Conservation (phyloP, 768 basidiomycete genomes). For the Aureoboletus auriporus region DNA sequence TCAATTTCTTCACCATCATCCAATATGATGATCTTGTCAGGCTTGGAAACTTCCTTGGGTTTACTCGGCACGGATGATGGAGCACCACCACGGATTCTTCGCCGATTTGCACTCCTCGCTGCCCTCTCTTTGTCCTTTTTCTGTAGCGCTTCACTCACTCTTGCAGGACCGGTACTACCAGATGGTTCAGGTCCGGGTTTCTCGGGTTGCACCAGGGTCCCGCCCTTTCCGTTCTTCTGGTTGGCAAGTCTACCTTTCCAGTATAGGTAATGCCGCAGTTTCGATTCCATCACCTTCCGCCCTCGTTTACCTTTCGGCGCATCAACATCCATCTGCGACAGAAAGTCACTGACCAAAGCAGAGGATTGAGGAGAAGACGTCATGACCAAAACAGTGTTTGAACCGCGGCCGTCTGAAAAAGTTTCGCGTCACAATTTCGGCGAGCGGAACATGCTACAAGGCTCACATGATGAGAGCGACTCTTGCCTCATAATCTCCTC, state of each 20-base stretch:
- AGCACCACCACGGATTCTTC: conserved; percentile 76
- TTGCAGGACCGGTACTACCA: conserved; percentile 14
- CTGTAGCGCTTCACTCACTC: conserved; percentile 68
- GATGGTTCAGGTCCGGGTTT: conserved; percentile 13
- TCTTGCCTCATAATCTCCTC: conserved; percentile 71
- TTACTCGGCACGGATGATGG: conserved; percentile 17
- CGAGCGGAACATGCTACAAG: not conserved
- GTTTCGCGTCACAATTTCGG: not conserved
- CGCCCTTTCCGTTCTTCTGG: conserved; percentile 22
- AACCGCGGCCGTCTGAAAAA: conserved; percentile 42
- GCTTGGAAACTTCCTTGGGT: conserved; percentile 7
- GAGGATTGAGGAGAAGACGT: conserved; percentile 75
- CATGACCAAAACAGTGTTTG: conserved; percentile 85
- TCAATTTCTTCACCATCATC: conserved; percentile 41
- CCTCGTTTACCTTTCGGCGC: conserved; percentile 63
- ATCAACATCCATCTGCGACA: conserved; percentile 56
- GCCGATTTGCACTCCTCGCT: conserved; percentile 56
- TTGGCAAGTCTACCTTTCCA: conserved; percentile 61
- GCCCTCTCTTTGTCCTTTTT: conserved; percentile 68
- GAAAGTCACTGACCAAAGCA: conserved; percentile 72
- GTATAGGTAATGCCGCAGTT: conserved; percentile 68
- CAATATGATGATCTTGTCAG: conserved; percentile 9
- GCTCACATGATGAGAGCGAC: conserved; percentile 27
- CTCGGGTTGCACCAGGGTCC: not conserved
- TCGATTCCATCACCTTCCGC: conserved; percentile 72